Evolutionary conservation across 2,329 filamentous ascomycete genomes (phyloP).

Genomic region (Colletotrichum sojae): DNA sequence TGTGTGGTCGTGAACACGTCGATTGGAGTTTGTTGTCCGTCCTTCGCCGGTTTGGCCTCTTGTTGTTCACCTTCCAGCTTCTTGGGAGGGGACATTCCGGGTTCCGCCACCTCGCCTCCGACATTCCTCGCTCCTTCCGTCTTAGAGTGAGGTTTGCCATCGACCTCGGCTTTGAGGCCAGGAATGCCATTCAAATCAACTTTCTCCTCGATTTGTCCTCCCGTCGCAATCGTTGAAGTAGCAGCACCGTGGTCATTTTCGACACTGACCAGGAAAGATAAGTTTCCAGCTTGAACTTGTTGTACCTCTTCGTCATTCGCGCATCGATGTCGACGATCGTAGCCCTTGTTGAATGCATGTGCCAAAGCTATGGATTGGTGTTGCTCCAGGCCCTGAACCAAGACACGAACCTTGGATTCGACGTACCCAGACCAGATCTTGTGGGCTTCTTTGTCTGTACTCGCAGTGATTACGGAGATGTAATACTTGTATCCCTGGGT

Average conservation of each 20-base stretch:
- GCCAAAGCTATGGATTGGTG: constrained; percentile 86
- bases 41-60: background rate
- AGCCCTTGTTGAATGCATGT: constrained; percentile 93
- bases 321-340: constrained; percentile 84
- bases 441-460: constrained; percentile 86
- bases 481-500: constrained; percentile 96
- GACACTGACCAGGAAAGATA: constrained; percentile 60
- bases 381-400: constrained; percentile 86
- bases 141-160: constrained; percentile 37
- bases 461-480: constrained; percentile 87
- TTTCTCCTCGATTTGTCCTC: constrained; percentile 38
- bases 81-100: constrained; percentile 38
- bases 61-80: constrained; percentile 26
- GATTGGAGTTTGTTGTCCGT: constrained; percentile 23
- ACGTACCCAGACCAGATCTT: constrained; percentile 92
- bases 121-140: background rate
- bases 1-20: constrained; percentile 90
- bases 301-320: constrained; percentile 66
- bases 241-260: constrained; percentile 45
- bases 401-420: constrained; percentile 90
- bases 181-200: constrained; percentile 28
- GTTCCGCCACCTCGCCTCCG: background rate
- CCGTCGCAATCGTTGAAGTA: constrained; percentile 43
- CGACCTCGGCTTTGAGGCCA: constrained; percentile 49
- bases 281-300: constrained; percentile 68